phyloP scores from a whole-genome alignment of 495 filamentous ascomycete species.

The Terfezia claveryi region DNA sequence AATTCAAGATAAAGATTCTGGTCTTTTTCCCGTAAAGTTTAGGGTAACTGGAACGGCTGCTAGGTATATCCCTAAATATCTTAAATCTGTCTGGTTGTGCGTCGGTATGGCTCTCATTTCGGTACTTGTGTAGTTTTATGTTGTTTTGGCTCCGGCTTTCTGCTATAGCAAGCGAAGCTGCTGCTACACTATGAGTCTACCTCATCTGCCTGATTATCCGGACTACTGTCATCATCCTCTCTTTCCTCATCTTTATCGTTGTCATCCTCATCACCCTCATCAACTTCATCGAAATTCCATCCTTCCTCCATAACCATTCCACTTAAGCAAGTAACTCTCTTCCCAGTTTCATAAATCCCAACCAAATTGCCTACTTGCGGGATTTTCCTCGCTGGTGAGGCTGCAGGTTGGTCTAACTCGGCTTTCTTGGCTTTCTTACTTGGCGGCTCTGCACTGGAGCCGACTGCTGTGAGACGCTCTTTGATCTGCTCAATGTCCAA shows the following conservation, averaged over 20 bases:
- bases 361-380: conserved; percentile 46
- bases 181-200: neutral
- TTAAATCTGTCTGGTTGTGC: too few species aligned
- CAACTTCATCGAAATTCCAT: conserved; percentile 13
- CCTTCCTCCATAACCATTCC: conserved; percentile 52
- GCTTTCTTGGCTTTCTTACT: conserved; percentile 2
- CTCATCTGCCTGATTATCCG: conserved; percentile 2
- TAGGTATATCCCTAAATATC: too few species aligned
- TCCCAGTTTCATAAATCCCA: conserved; percentile 61
- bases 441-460: conserved; percentile 5
- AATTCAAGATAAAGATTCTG: too few species aligned
- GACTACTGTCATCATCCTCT: neutral
- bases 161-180: too few species aligned
- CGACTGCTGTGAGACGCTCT: conserved; percentile 14
- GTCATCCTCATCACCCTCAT: conserved; percentile 13
- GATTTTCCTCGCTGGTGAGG: conserved; percentile 17
- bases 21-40: too few species aligned
- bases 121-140: too few species aligned
- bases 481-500: conserved; percentile 17
- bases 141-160: too few species aligned
- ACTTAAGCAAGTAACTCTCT: conserved; percentile 72
- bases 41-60: too few species aligned
- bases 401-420: conserved; percentile 3
- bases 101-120: too few species aligned
- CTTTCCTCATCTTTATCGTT: conserved; percentile 5